A percentile compares a stretch with the other conserved stretches of the same genome.
phyloP scores from a whole-genome alignment of 768 basidiomycete genomes.

The Hemileccinum impolitum region DNA sequence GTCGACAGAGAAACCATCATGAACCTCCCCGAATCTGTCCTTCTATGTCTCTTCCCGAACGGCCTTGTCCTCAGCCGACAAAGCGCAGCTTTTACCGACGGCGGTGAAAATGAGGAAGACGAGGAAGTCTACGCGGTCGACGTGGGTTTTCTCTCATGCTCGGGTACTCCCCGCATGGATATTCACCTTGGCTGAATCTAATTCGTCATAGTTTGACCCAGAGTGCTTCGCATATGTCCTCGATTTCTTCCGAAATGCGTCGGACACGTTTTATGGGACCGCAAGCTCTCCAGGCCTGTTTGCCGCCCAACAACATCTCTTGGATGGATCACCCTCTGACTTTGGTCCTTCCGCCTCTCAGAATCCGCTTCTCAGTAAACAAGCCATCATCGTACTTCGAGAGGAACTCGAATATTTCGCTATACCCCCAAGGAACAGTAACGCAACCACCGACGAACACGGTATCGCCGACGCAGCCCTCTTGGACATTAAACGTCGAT shows the following conservation, averaged over 20 bases:
- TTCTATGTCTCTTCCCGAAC: constrained; percentile 95
- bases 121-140: constrained; percentile 97
- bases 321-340: constrained; percentile 59
- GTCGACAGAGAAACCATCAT: constrained; percentile 98
- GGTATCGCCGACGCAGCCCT: constrained; percentile 79
- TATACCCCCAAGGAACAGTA: constrained; percentile 73
- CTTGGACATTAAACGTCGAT: constrained; percentile 78
- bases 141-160: constrained; percentile 52
- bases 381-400: constrained; percentile 96
- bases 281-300: constrained; percentile 67
- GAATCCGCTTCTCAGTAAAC: constrained; percentile 92
- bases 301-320: constrained; percentile 73
- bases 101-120: constrained; percentile 70
- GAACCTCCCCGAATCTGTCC: constrained; percentile 96
- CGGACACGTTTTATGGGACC: constrained; percentile 90
- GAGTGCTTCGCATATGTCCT: constrained; percentile 95
- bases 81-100: constrained; percentile 69
- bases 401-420: constrained; percentile 99
- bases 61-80: constrained; percentile 91
- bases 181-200: background rate
- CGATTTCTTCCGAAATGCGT: constrained; percentile 84
- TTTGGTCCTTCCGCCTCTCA: constrained; percentile 66
- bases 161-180: background rate
- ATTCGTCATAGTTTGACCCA: constrained; percentile 78
- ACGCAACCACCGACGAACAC: constrained; percentile 64